Conservation (phyloP, 371 early-diverging fungal genomes). For the Syncephalastrum sp. region DNA sequence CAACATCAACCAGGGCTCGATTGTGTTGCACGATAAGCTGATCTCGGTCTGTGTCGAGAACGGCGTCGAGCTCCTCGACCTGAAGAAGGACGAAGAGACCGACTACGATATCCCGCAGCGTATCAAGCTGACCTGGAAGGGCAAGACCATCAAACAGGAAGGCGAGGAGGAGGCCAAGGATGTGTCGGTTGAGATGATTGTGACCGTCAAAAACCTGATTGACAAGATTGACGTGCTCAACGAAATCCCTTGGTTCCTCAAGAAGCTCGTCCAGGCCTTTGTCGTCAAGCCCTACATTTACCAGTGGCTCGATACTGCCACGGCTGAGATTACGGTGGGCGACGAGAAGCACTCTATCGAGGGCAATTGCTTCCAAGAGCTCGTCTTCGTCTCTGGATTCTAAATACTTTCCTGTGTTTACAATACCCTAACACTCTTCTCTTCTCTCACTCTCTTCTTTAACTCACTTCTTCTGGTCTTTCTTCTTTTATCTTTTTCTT, state of each 20-base stretch:
- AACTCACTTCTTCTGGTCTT: no score
- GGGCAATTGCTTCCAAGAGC: constrained; percentile 71
- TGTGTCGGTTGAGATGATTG: constrained; percentile 60
- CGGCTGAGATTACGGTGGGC: constrained; percentile 65
- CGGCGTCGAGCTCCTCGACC: constrained; percentile 50
- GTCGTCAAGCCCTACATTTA: constrained; percentile 93
- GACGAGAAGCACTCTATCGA: constrained; percentile 57
- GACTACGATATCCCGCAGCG: constrained; percentile 80
- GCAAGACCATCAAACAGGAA: constrained; percentile 63
- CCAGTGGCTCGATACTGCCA: constrained; percentile 77
- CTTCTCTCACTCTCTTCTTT: no score
- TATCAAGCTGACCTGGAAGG: constrained; percentile 70
- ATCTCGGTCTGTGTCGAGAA: constrained; percentile 78
- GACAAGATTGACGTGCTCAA: constrained; percentile 85
- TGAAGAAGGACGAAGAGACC: constrained; percentile 64
- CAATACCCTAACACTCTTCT: no score
- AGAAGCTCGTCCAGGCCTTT: constrained; percentile 87
- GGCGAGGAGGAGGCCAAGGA: constrained; percentile 56
- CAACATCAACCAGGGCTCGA: constrained; percentile 73
- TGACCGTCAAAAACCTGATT: constrained; percentile 59
- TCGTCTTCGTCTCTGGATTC: constrained; percentile 56
- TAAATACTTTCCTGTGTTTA: constrained; percentile 11
- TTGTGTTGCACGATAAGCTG: constrained; percentile 67
- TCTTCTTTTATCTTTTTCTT: no score
- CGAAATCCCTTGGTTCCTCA: constrained; percentile 86